Evolutionary conservation across 768 basidiomycete genomes (phyloP).

Genomic region (Hygrocybe coccinea): DNA sequence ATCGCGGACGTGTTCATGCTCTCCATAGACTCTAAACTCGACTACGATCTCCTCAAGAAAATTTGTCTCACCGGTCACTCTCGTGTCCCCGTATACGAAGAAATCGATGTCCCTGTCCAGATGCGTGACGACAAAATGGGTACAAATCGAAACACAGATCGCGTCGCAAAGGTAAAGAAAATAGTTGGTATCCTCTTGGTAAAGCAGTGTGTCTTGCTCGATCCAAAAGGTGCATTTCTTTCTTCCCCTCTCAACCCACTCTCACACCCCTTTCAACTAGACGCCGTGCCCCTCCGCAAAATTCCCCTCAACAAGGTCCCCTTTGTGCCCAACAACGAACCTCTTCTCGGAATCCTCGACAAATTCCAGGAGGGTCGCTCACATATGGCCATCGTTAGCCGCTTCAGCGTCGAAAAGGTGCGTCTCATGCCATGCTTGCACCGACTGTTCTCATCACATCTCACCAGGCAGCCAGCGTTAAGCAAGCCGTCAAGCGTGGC

Average conservation of each 20-base stretch:
- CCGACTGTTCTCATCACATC: background rate
- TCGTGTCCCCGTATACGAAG: constrained; percentile 78
- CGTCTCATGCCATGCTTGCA: background rate
- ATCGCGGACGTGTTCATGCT: constrained; percentile 83
- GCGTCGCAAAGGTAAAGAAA: constrained; percentile 62
- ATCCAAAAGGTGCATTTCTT: constrained; percentile 62
- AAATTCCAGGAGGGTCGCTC: constrained; percentile 86
- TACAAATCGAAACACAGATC: constrained; percentile 13
- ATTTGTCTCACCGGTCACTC: constrained; percentile 79
- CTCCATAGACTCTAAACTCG: constrained; percentile 75
- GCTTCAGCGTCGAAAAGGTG: constrained; percentile 63
- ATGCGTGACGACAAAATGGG: background rate
- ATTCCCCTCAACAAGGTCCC: constrained; percentile 84
- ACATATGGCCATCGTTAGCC: constrained; percentile 87
- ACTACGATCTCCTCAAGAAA: constrained; percentile 71
- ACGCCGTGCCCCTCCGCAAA: constrained; percentile 76
- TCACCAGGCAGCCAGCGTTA: constrained; percentile 64
- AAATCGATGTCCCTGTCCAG: constrained; percentile 54
- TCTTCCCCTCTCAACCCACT: background rate
- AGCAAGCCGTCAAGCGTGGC: constrained; percentile 76
- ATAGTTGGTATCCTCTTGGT: constrained; percentile 84
- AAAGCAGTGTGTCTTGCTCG: constrained; percentile 84
- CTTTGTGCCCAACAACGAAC: constrained; percentile 81
- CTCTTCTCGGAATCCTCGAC: constrained; percentile 79
- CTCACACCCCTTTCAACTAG: constrained; percentile 31